phyloP scores from a whole-genome alignment of 495 filamentous ascomycete genomes.

The Penicillium steckii region DNA sequence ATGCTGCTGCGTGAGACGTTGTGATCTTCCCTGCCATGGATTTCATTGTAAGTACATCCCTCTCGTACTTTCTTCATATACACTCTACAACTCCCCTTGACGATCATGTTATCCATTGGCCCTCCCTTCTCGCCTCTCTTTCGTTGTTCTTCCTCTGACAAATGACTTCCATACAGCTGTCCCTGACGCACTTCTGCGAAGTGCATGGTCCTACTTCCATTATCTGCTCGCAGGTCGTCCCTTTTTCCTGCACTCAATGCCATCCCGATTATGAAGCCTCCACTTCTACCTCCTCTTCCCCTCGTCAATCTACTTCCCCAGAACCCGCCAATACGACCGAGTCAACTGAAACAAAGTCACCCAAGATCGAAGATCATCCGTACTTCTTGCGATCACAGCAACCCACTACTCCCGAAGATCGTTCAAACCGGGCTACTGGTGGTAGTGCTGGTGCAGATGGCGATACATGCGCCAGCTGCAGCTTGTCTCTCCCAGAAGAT shows the following conservation, averaged over 20 bases:
- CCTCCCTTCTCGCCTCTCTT: not conserved
- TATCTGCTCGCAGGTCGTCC: conserved; percentile 87
- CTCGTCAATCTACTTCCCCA: conserved; percentile 18
- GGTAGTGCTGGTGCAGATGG: conserved; percentile 39
- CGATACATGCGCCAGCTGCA: conserved; percentile 59
- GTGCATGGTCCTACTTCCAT: conserved; percentile 92
- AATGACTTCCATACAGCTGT: conserved; percentile 59
- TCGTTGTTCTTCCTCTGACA: conserved; percentile 1
- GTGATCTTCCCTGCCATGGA: conserved; percentile 41
- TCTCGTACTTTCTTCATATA: no score
- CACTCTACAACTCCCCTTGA: no score
- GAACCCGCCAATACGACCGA: conserved; percentile 11
- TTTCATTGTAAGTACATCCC: conserved; percentile 43
- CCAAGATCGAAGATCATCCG: conserved; percentile 47
- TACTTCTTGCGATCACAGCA: conserved; percentile 39
- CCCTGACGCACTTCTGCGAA: conserved; percentile 95
- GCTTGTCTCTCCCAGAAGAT: conserved; percentile 52
- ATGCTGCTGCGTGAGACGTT: conserved; percentile 13
- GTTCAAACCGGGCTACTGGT: conserved; percentile 30
- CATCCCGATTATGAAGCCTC: conserved; percentile 41
- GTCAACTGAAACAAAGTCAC: conserved; percentile 17
- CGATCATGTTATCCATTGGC: not conserved
- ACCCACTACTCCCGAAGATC: conserved; percentile 34
- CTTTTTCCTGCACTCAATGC: conserved; percentile 75
- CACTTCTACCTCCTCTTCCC: conserved; percentile 30